Base-by-base conservation (phyloP, 805 yeast genomes). In the Candida bentonensis region DNA sequence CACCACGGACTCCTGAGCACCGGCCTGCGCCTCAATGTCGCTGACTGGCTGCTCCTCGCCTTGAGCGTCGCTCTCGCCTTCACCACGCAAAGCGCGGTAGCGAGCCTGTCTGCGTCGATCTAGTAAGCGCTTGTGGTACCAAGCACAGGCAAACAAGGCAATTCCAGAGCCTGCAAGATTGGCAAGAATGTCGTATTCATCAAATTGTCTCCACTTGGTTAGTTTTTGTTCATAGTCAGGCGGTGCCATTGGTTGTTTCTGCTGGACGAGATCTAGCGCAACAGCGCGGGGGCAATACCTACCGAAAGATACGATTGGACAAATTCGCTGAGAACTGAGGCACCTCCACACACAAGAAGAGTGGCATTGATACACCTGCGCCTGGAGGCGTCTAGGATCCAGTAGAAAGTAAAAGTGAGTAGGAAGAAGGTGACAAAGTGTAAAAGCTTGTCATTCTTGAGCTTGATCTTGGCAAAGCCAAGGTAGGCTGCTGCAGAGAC, bases 371-470 rank as follows among this genome's bases (percentile, higher is more conserved):
- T 52, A 22, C 61, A 49, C 22, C 66, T 47, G 34, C 58, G 51
- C 11, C 66, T 47, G 4, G 62, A 44, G 1, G 60, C 48, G 43
- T 62, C 67, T 3, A 62, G 40, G n/a, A 62, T 50, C 67, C 67
- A 62, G 53, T 62, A 62, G 43, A 63, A 63, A 4, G 46, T 42
- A 22, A 59, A 42, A 9, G 64, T 54, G 21, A 63, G 46, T 4
- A 56, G n/a, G 40, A 62, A 57, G 43, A 62, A 62, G 17, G 57
- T 49, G 7, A 49, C 27, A 36, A 58, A 58, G 41, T 63, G 67
- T 15, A 62, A 47, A 11, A 46, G 44, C 44, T 62, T 63, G 50
- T 63, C 49, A 61, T 57, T 43, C 56, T 51, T 15, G 73, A 74
- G 22, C 66, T 53, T 1, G 62, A 2, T 60, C 55, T 56, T 41